Conservation (phyloP, 2,329 filamentous ascomycete genomes). For the Polychaeton citri region DNA sequence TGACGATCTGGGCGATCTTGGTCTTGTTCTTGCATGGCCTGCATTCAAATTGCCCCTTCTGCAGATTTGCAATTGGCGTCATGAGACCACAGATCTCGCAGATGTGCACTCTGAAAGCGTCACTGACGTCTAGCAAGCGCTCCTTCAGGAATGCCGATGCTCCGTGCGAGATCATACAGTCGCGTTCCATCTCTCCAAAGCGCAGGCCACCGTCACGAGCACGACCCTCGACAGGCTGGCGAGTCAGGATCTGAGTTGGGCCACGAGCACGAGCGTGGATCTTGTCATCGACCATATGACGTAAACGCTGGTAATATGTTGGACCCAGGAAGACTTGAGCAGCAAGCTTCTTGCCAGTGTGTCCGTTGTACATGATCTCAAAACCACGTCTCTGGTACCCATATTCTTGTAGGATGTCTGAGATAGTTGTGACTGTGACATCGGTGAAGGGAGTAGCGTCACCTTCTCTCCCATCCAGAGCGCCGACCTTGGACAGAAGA, state of each 20-base stretch:
- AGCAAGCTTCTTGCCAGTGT: conserved; percentile 85
- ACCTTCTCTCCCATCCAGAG: conserved; percentile 85
- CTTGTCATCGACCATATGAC: conserved; percentile 99
- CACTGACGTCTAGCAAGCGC: conserved; percentile 89
- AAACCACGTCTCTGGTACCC: conserved; percentile 96
- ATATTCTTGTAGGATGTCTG: conserved; percentile 69
- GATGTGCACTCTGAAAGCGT: conserved; percentile 94
- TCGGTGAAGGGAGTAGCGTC: conserved; percentile 97
- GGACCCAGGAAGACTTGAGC: conserved; percentile 95
- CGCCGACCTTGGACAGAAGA: conserved; percentile 88
- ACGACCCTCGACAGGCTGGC: conserved; percentile 96
- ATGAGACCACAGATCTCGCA: conserved; percentile 98
- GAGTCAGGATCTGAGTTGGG: conserved; percentile 90
- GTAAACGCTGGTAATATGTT: conserved; percentile 95
- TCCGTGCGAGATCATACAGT: conserved; percentile 99
- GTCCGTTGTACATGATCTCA: conserved; percentile 97
- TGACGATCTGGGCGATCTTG: conserved; percentile 93
- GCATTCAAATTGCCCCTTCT: conserved; percentile 93
- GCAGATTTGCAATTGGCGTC: conserved; percentile 96
- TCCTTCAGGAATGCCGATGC: conserved; percentile 96
- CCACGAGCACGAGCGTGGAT: conserved; percentile 97
- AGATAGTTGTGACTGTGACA: conserved; percentile 89
- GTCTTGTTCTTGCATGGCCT: conserved; percentile 98
- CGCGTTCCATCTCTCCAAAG: conserved; percentile 99
- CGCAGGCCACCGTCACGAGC: conserved; percentile 93